phyloP scores from a whole-genome alignment of 2,329 filamentous ascomycete species.

The Basipetospora chlamydospora region DNA sequence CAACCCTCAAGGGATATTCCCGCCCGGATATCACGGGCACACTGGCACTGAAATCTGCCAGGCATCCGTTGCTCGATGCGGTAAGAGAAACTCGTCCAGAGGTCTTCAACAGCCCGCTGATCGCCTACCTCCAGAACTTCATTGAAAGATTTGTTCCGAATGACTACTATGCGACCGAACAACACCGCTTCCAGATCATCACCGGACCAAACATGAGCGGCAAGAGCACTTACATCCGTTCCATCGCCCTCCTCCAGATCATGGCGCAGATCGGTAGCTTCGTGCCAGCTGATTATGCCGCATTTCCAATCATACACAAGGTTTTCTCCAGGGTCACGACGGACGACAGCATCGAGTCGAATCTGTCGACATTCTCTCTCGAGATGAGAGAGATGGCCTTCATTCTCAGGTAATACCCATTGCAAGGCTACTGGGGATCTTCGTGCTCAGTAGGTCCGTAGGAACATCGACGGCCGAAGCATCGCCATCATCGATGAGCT shows the following conservation, averaged over 20 bases:
- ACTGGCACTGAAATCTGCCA: slow-evolving; percentile 56
- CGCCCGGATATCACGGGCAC: slow-evolving; percentile 55
- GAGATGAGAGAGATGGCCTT: slow-evolving; percentile 97
- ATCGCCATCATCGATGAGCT: slow-evolving; percentile 84
- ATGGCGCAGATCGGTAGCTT: slow-evolving; percentile 93
- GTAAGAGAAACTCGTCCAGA: too few relatives aligned
- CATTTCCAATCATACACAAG: slow-evolving; percentile 65
- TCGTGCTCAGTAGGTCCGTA: slow-evolving; percentile 9
- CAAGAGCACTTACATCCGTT: slow-evolving; percentile 88
- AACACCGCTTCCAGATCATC: slow-evolving; percentile 79
- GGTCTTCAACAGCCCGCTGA: too few relatives aligned
- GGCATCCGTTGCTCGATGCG: slow-evolving; percentile 69
- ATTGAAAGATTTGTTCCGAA: slow-evolving; percentile 65
- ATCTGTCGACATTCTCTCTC: slow-evolving; percentile 81
- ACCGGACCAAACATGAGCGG: slow-evolving; percentile 98
- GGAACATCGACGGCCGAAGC: slow-evolving; percentile 62
- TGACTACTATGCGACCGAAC: slow-evolving; percentile 70
- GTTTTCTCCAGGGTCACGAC: slow-evolving; percentile 80
- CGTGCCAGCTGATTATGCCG: slow-evolving; percentile 73
- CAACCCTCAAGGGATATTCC: slow-evolving; percentile 44
- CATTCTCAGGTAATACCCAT: slow-evolving; percentile 49
- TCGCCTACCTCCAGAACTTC: slow-evolving; percentile 7
- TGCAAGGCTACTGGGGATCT: not conserved
- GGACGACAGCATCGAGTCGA: slow-evolving; percentile 78
- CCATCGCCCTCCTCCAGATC: slow-evolving; percentile 67